Conservation (phyloP, 106 monocot genomes). For the Phalaenopsis equestris region DNA sequence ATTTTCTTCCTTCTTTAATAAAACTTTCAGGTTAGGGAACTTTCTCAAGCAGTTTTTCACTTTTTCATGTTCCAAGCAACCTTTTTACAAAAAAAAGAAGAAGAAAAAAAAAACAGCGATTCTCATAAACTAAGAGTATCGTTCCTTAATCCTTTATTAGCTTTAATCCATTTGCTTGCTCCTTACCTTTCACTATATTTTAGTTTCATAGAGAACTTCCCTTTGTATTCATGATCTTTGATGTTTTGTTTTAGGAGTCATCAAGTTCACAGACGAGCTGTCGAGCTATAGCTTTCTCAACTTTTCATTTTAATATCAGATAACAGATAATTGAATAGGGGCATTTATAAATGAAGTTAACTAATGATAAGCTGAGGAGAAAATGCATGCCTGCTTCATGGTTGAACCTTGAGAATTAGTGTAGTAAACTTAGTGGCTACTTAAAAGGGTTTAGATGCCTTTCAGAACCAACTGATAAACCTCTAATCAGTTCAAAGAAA, state of each 20-base stretch:
- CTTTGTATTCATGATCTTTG: not conserved
- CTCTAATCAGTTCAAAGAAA: too few species aligned
- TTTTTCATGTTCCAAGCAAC: not conserved
- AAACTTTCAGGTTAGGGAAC: too few species aligned
- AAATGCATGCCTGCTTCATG: not conserved
- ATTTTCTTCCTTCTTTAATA: too few species aligned
- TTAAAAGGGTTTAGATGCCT: not conserved
- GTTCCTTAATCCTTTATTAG: not conserved
- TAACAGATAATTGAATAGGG: too few species aligned
- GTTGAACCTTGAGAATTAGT: not conserved
- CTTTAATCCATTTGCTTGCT: not conserved
- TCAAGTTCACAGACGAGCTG: too few species aligned
- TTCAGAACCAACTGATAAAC: too few species aligned
- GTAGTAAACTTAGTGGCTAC: not conserved
- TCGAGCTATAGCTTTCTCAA: too few species aligned
- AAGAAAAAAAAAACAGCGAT: too few species aligned
- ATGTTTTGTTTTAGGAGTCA: too few species aligned
- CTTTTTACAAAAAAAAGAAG: too few species aligned
- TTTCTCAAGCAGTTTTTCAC: too few species aligned
- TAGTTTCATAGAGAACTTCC: not conserved
- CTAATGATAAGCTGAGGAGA: not conserved
- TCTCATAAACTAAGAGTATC: not conserved
- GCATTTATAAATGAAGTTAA: not conserved
- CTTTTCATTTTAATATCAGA: too few species aligned
- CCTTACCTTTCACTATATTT: not conserved